A percentile compares a stretch with the other conserved stretches of the same genome.
phyloP scores from a whole-genome alignment of 192 early-diverging fungal genomes.

The Coemansia sp. region DNA sequence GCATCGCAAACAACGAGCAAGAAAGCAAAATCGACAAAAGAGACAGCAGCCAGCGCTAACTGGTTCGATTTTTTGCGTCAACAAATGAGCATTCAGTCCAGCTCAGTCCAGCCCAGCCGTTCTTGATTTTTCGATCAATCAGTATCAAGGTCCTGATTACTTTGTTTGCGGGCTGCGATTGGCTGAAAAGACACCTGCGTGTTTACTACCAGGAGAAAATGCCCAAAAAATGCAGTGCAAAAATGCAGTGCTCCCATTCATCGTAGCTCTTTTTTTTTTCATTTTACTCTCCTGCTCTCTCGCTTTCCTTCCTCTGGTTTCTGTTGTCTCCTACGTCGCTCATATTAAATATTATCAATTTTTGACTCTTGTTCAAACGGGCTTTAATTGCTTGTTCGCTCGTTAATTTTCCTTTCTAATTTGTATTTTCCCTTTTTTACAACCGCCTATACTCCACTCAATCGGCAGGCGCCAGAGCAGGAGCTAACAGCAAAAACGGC shows the following conservation, averaged over 20 bases:
- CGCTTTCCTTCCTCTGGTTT: background rate
- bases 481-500: background rate
- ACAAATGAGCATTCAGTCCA: background rate
- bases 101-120: too few species aligned
- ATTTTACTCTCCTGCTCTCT: conserved; percentile 1
- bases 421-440: background rate
- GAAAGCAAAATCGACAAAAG: background rate
- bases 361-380: background rate
- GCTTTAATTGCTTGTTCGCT: background rate
- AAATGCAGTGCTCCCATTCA: background rate
- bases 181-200: conserved; percentile 13
- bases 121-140: background rate
- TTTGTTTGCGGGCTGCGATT: conserved; percentile 43
- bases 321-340: background rate
- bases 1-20: conserved; percentile 3
- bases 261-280: conserved; percentile 4
- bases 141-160: conserved; percentile 1
- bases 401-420: background rate
- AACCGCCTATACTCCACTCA: too few species aligned
- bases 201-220: background rate
- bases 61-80: background rate
- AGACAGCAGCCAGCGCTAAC: background rate
- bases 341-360: too few species aligned
- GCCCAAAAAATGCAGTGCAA: background rate
- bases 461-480: too few species aligned